Evolutionary conservation across 2,329 filamentous ascomycete genomes (phyloP), one percentile per base, ranked within the genome.

Genomic region (Diaporthe caulivora): DNA sequence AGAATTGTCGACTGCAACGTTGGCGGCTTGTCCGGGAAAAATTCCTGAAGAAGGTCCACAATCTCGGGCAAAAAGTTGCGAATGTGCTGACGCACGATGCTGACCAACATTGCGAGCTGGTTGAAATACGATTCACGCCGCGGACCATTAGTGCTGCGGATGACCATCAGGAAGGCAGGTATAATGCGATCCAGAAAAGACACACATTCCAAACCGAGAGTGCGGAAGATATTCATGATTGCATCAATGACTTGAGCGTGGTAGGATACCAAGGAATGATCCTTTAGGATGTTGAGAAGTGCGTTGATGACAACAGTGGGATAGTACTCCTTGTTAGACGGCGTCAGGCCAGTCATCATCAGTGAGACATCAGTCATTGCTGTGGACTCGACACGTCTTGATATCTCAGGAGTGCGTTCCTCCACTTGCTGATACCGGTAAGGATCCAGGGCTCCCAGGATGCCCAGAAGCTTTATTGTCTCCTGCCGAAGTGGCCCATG

Each of bases 151-250:
- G 95, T 95, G 67, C 93, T 93, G 77, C 93, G 90, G 75, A 99
- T 98, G 72, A 99, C 96, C 21, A 91, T 88, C 54, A 99, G 88
- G 80, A 99, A 99, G 0, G 95, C 97, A 0, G 97, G 97, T 42
- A 99, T 94, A 75, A 99, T 98, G 75, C 97, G 93, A 75, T 94
- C 93, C 1, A 99, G 90, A 82, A 98, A 99, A 0, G 95, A 94
- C 11, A 99, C 96, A 81, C 97, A 99, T 81, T 98, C 98, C 78
- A 99, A 86, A 2, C 97, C 97, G 75, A 99, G 89, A 0, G 97
- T 99, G 78, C 97, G 94, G 84, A 99, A 99, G 74, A 99, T 99
- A 78, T 95, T 98, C 92, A 99, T 98, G 78, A 99, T 97, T 7
- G 97, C 97, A 81, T 98, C 97, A 68, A 99, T 97, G 18, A 98